A percentile compares a stretch with the other conserved stretches of the same genome.
Evolutionary conservation across 2,329 filamentous ascomycete species (phyloP).

Genomic region (Calonectria leucothoes): DNA sequence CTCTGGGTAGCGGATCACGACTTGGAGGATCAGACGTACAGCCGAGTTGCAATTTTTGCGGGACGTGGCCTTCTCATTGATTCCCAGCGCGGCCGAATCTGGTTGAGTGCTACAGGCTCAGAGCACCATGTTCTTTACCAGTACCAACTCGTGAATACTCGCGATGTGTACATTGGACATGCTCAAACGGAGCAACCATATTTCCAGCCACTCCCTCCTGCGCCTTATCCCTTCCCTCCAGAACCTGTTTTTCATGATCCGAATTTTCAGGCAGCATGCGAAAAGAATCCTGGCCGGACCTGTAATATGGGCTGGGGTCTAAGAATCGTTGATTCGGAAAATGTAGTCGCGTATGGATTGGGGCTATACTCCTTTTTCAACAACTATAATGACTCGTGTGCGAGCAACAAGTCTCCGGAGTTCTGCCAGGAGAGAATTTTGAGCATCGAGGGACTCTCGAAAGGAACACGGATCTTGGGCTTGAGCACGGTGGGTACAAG

Average conservation of each 20-base stretch:
- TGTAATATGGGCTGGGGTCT: slow-evolving; percentile 75
- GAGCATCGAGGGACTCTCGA: slow-evolving; percentile 36
- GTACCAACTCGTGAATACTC: slow-evolving; percentile 72
- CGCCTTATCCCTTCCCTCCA: slow-evolving; percentile 66
- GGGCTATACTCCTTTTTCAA: slow-evolving; percentile 78
- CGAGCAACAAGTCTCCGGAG: slow-evolving; percentile 51
- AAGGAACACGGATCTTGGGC: slow-evolving; percentile 39
- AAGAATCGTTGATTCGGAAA: slow-evolving; percentile 66
- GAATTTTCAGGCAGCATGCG: slow-evolving; percentile 36
- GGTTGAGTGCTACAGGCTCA: slow-evolving; percentile 73
- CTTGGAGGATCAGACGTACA: slow-evolving; percentile 60
- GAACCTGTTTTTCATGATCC: slow-evolving; percentile 49
- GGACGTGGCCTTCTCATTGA: slow-evolving; percentile 64
- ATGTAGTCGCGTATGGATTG: slow-evolving; percentile 70
- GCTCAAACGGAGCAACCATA: slow-evolving; percentile 80
- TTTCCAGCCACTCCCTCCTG: slow-evolving; percentile 74
- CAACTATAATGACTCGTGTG: slow-evolving; percentile 67
- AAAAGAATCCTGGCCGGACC: slow-evolving; percentile 56
- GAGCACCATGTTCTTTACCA: slow-evolving; percentile 78
- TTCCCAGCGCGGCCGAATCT: slow-evolving; percentile 53
- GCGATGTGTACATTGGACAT: slow-evolving; percentile 71
- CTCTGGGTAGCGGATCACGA: slow-evolving; percentile 66
- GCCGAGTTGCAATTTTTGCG: slow-evolving; percentile 63
- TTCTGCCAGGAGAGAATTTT: slow-evolving; percentile 61
- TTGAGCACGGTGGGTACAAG: slow-evolving; percentile 44